phyloP scores from a whole-genome alignment of 768 basidiomycete species.

The Podaxis carcinomalis region DNA sequence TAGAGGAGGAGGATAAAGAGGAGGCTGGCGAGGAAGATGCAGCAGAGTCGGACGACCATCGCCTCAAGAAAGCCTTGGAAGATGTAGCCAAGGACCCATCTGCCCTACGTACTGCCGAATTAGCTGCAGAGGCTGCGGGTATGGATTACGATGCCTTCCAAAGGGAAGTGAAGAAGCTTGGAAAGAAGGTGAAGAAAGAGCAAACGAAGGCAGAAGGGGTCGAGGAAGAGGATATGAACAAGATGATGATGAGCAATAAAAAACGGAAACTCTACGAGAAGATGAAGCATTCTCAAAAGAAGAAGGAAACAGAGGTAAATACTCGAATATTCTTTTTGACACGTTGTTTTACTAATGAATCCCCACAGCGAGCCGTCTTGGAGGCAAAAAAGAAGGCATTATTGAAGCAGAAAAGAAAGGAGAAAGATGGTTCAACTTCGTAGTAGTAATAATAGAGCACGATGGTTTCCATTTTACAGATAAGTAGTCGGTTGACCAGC shows the following conservation, averaged over 20 bases:
- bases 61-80: constrained; percentile 5
- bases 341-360: neutral
- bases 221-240: constrained; percentile 83
- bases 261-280: constrained; percentile 91
- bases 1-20: constrained; percentile 23
- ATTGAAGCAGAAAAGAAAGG: constrained; percentile 40
- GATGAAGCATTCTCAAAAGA: constrained; percentile 83
- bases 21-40: constrained; percentile 16
- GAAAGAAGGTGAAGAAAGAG: constrained; percentile 31
- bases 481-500: too few relatives aligned
- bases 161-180: constrained; percentile 62
- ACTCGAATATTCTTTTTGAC: neutral
- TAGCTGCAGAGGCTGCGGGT: constrained; percentile 88
- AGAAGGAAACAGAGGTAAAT: constrained; percentile 75
- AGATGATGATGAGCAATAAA: constrained; percentile 97
- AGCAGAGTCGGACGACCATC: constrained; percentile 6
- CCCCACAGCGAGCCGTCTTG: constrained; percentile 51
- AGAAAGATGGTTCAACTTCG: constrained; percentile 28
- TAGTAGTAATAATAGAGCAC: too few relatives aligned
- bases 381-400: constrained; percentile 55
- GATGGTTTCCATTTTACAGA: too few relatives aligned
- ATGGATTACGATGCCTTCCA: constrained; percentile 78
- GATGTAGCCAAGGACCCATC: constrained; percentile 44
- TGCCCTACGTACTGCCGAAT: constrained; percentile 78
- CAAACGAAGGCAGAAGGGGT: constrained; percentile 28